phyloP scores from a whole-genome alignment of 805 yeast species.

The Yarrowia sp. region DNA sequence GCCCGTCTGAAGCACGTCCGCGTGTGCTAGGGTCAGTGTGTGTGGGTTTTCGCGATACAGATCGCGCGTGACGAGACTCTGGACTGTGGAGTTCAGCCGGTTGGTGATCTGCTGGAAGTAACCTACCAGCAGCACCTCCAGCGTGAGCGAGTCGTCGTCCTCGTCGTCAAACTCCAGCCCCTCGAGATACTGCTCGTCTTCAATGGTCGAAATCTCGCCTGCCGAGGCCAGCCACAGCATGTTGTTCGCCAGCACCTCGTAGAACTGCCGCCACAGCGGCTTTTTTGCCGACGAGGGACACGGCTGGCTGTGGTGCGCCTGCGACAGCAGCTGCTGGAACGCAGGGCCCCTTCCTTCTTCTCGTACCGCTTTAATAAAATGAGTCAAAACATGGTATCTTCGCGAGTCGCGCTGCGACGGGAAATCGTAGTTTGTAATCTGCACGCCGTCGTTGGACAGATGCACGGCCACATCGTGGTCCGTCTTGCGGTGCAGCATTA shows the following conservation, averaged over 20 bases:
- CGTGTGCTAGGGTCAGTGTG: slow-evolving; percentile 3
- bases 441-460: not conserved
- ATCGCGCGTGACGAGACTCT: slow-evolving; percentile 10
- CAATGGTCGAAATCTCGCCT: slow-evolving; percentile 20
- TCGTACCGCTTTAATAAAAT: slow-evolving; percentile 12
- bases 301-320: not conserved
- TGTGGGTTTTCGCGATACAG: slow-evolving; percentile 20
- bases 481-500: not conserved
- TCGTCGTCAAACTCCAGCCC: slow-evolving; percentile 21
- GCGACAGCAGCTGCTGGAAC: slow-evolving; percentile 2
- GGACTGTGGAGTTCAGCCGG: slow-evolving; percentile 6
- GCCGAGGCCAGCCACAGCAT: slow-evolving; percentile 24
- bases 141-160: not conserved
- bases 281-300: not conserved
- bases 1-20: slow-evolving; percentile 22
- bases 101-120: slow-evolving; percentile 19
- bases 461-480: slow-evolving; percentile 7
- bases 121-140: slow-evolving; percentile 16
- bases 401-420: slow-evolving; percentile 3
- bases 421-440: not conserved
- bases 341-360: slow-evolving; percentile 7
- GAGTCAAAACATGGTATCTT: slow-evolving; percentile 17
- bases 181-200: slow-evolving; percentile 18
- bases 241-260: slow-evolving; percentile 20
- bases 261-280: slow-evolving; percentile 8